Base-by-base conservation (phyloP, 1,139 yeast species). In the Groenewaldozyma auringiensis region DNA sequence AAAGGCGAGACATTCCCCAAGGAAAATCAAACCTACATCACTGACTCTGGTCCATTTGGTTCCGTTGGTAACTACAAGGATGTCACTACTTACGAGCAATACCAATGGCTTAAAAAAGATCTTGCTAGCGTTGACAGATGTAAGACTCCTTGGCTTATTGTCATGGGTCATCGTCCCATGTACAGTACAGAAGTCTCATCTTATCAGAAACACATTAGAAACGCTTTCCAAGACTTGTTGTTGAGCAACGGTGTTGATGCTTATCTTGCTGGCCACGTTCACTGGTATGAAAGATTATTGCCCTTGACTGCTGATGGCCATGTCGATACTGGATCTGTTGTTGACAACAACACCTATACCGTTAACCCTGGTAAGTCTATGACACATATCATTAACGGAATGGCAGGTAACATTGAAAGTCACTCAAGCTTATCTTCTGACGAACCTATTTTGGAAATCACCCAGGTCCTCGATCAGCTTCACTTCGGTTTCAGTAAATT, bases 21-120 rank as follows among this genome's bases (percentile, higher is more conserved):
- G 37, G 53, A 53, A 40, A 48, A 53, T 4, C 58, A 54, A 29
- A 46, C 53, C 2, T 25, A 25, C 11, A 25, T 25, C 29, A 25
- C 29, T 25, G 29, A 25, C 11, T 56, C 58, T 6, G 62, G 62
- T 6, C 60, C 62, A 18, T 59, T 59, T 49, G 63, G 63, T 43
- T 59, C 60, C n/a, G 45, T 50, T 38, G 40, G 46, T 16, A 53
- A 59, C 39, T 25, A 25, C 29, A 25, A 25, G 29, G 11, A 33
- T 14, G 37, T 33, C 14, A 17, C 8, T 6, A 33, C 20, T 6
- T 17, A 14, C 9, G 59, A 57, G 33, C 65, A 62, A 50, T 36
- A 65, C 62, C 49, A 62, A 57, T 48, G 72, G 72, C 40, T 71
- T 66, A 45, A 61, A 58, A 53, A 70, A 65, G 65, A 80, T 65